Evolutionary conservation across 1,139 yeast species (phyloP), one percentile per base, ranked within the genome.

Genomic region (Suhomyces bribrorum): DNA sequence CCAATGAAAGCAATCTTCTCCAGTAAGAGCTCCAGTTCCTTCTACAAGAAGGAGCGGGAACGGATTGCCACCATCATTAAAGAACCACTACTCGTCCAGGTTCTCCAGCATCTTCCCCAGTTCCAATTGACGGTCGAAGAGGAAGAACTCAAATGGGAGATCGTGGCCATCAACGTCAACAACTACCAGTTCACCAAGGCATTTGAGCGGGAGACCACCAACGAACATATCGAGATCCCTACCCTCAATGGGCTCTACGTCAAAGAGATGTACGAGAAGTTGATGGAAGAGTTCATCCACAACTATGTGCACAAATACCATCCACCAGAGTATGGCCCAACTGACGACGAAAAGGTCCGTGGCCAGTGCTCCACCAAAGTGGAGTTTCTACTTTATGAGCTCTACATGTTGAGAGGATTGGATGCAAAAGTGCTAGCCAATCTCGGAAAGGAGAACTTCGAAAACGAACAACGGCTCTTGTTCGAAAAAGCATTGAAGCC

Each of bases 131-230:
- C 59, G 1, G 36, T 38, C 11, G 48, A 50, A 28, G 55, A 53
- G 26, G 59, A 56, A 39, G 63, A 62, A 36, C 64, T 62, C 42
- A 41, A 51, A 1, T 66, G 73, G 73, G 73, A 66, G 46, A 46
- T 62, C 7, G 53, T 66, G 9, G 69, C 73, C 6, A 65, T 66
- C 17, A 57, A 62, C 38, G 49, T 66, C 31, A 59, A 59, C 42
- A 58, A 52, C 31, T 39, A 39, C 25, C 52, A 50, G 27, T 57
- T 57, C 33, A 37, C 45, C n/a, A 40, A 47, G 12, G 41, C 54
- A 1, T 39, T 35, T 5, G 34, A 32, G 6, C 46, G 43, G 12
- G 35, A 35, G 5, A 34, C 29, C 14, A 29, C 37, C 24, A 27
- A 31, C 13, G 34, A 30, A 15, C 24, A 18, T 22, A 28, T 32